These are phyloP conservation scores for Tylopilus plumbeoviolaceoides DNA, from an alignment of 768 basidiomycete genomes.

Conservation along the genomic window DNA sequence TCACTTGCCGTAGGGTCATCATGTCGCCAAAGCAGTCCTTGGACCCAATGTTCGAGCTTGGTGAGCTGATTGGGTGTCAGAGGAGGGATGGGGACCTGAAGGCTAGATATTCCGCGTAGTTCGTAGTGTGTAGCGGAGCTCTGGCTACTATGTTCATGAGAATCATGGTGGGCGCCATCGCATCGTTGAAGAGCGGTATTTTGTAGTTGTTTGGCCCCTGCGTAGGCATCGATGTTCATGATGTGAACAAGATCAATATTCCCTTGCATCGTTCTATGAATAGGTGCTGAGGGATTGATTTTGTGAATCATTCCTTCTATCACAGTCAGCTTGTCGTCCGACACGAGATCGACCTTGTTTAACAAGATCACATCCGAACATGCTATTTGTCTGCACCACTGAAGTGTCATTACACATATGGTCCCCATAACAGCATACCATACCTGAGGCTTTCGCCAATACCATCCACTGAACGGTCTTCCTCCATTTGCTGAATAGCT, in stretches of 20 bases:
- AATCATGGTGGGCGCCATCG: conserved; percentile 26
- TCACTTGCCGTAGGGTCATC: conserved; percentile 38
- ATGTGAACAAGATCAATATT: conserved; percentile 72
- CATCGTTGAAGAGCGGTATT: conserved; percentile 24
- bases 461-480: conserved; percentile 61
- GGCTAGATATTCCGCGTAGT: conserved; percentile 76
- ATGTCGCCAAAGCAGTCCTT: conserved; percentile 78
- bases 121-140: conserved; percentile 54
- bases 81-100: conserved; percentile 65
- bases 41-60: conserved; percentile 75
- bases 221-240: conserved; percentile 79
- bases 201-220: conserved; percentile 38
- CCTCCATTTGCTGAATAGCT: conserved; percentile 72
- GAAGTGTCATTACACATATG: not conserved
- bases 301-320: conserved; percentile 62
- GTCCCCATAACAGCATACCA: not conserved
- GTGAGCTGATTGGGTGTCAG: conserved; percentile 47
- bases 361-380: conserved; percentile 87
- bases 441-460: conserved; percentile 81
- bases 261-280: conserved; percentile 68
- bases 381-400: conserved; percentile 78
- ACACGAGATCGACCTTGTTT: conserved; percentile 85
- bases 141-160: conserved; percentile 31
- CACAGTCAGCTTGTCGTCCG: conserved; percentile 37
- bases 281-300: conserved; percentile 76